Base-by-base conservation (phyloP, 1,139 yeast species). In the Candida sanyaensis region DNA sequence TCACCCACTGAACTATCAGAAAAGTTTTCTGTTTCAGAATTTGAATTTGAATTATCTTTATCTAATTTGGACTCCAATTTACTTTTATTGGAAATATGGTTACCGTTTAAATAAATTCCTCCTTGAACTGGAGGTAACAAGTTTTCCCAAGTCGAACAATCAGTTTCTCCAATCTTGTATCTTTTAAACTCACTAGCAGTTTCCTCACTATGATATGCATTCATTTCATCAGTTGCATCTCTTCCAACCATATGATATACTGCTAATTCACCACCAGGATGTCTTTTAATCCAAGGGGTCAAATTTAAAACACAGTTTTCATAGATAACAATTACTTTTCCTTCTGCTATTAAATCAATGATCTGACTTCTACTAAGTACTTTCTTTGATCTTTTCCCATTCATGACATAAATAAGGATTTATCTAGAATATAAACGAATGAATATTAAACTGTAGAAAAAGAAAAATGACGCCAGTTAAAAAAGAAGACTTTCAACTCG, bases 221-320 rank as follows among this genome's bases (percentile, higher is more conserved):
- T 78, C 88, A 90, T 89, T 63, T 90, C 97, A 62, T 89, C 96
- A 0, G 95, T 84, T 8, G 96, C 96, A 66, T 90, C 96, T 50
- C 93, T 71, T 4, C 97, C 97, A 6, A 90, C 80, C 86, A 90
- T 78, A 64, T 90, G 97, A 55, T 73, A 74, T 11, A 90, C 85
- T 0, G 96, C 92, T 59, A 83, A 86, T 54, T 86, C 93, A 8
- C 97, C 97, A 13, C 97, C 97, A 0, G 97, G 97, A 64, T 90
- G 97, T 44, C 61, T 73, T 26, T 74, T 71, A 33, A 90, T 65
- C 97, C 96, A 90, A 9, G 66, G 55, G 47, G 90, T 84, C 49
- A 90, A 70, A 55, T 83, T 80, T 42, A 91, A 71, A 7, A 86
- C 96, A 29, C 68, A 52, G 45, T 75, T 69, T 39, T 84, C 71